Evolutionary conservation across 1,284 basidiomycete species (phyloP).

Genomic region (Bjerkandera adusta): DNA sequence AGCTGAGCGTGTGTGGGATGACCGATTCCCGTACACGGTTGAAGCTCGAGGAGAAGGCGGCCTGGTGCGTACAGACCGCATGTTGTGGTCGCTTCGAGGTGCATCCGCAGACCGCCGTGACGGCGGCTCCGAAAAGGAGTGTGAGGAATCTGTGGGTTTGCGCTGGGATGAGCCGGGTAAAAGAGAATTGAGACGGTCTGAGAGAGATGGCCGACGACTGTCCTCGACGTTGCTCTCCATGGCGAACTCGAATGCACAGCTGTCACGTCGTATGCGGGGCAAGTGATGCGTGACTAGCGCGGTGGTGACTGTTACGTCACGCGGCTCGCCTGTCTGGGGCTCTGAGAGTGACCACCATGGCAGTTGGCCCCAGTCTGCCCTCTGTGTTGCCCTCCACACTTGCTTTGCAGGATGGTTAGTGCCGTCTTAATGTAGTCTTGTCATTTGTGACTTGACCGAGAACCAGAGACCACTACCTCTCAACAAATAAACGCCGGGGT

Average conservation of each 20-base stretch:
- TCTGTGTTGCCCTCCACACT: conserved; percentile 30
- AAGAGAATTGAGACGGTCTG: conserved; percentile 12
- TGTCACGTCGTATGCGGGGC: background rate
- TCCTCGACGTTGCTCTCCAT: conserved; percentile 1
- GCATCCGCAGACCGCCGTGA: conserved; percentile 15
- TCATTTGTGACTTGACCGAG: background rate
- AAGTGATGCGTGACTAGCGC: conserved; percentile 3
- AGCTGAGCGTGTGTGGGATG: conserved; percentile 1
- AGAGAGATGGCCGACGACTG: conserved; percentile 11
- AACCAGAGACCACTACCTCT: conserved; percentile 43
- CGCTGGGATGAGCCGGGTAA: conserved; percentile 7
- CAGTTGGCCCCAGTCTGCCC: conserved; percentile 25
- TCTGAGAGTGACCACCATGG: conserved; percentile 19
- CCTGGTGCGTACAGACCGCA: conserved; percentile 18
- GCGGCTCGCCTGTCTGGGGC: conserved; percentile 2
- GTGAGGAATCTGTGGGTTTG: background rate
- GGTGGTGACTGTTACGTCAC: conserved; percentile 10
- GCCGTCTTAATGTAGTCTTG: background rate
- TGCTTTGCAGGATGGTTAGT: conserved; percentile 31
- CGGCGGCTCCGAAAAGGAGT: conserved; percentile 13
- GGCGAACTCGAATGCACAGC: background rate
- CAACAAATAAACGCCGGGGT: conserved; percentile 43
- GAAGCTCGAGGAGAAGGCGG: conserved; percentile 16
- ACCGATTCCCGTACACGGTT: background rate
- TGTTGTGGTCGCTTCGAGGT: conserved; percentile 3